Evolutionary conservation across 352 stramenopile species (phyloP), one percentile per base, ranked within the genome.

Genomic region (Halophytophthora batemanensis): DNA sequence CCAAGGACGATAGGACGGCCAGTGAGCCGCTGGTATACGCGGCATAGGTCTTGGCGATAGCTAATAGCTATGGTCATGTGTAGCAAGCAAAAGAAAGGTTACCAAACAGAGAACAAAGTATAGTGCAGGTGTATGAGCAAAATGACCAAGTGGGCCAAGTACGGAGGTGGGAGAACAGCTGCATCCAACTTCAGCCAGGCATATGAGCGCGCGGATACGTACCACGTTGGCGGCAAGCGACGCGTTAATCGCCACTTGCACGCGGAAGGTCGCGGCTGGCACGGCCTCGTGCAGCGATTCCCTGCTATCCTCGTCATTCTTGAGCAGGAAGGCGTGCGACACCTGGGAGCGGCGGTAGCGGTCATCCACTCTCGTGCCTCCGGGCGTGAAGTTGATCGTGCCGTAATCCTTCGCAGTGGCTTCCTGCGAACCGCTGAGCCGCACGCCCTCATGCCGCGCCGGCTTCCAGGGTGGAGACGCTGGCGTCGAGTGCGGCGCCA

Each of bases 1-100:
- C 78, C 6, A 98, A 71, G 25, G 95, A 97, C 34, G 95, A 97
- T 21, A 98, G 68, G 42, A 98, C 91, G 0, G 90, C 94, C 7
- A 98, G 71, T 19, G 90, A 98, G 1, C 88, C 71, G 34, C 90
- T 98, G 5, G 76, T 82, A 35, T 95, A 63, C 2, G 80, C 70
- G 5, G 82, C 83, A 39, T 94, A 94, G 37, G 71, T 77, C 59
- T 92, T 94, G 13, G 81, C 77, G 15, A 74, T 39, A 15, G 78
- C 77, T 1, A 93, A 61, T 10, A 73, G 56, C 75, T 86, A 47
- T 19, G 25, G 25, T 8, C 25, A 28, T 14, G 28, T n/a, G 21
- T 25, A 14, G 38, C 19, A 41, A 4, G 13, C n/a, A 19, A 51
- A 42, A 14, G 45, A 42, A 14, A 31, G 4, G 8, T 8, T 8